Percentiles rank a stretch among this genome's conserved stretches.
Evolutionary conservation across 2,329 filamentous ascomycete species (phyloP).

Genomic region (Huntiella abstrusa): DNA sequence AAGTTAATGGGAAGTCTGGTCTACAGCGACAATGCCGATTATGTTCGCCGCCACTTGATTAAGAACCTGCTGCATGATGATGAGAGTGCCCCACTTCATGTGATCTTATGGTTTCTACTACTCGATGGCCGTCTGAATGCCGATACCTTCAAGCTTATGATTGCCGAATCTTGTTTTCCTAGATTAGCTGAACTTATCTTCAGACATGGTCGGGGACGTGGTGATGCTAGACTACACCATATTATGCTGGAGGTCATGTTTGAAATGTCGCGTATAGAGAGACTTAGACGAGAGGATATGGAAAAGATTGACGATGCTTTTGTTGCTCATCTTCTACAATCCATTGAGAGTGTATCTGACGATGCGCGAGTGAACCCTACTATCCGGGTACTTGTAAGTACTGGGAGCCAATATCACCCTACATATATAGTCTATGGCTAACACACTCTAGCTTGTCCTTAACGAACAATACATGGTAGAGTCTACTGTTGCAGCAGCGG

Average conservation of each 20-base stretch:
- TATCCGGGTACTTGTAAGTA: conserved; percentile 68
- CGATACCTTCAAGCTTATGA: conserved; percentile 68
- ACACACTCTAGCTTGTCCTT: conserved; percentile 51
- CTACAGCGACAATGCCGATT: conserved; percentile 57
- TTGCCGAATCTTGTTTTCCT: conserved; percentile 65
- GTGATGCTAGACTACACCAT: conserved; percentile 45
- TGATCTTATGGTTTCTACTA: conserved; percentile 67
- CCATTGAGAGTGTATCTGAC: conserved; percentile 74
- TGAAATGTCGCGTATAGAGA: conserved; percentile 89
- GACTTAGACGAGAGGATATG: conserved; percentile 58
- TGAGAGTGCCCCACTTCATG: conserved; percentile 57
- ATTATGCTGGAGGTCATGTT: conserved; percentile 77
- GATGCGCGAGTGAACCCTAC: conserved; percentile 83
- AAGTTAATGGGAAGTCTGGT: conserved; percentile 57
- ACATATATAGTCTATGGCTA: neutral
- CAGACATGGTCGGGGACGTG: conserved; percentile 9
- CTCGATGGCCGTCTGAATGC: conserved; percentile 72
- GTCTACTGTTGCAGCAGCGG: conserved; percentile 29
- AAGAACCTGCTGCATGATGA: conserved; percentile 85
- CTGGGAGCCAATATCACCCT: neutral
- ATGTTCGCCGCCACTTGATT: conserved; percentile 82
- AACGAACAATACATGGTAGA: conserved; percentile 97
- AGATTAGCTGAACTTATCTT: conserved; percentile 62
- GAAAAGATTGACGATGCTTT: conserved; percentile 63
- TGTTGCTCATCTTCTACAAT: conserved; percentile 61